phyloP scores from a whole-genome alignment of 2,329 filamentous ascomycete species.

The Curvularia hawaiiensis region DNA sequence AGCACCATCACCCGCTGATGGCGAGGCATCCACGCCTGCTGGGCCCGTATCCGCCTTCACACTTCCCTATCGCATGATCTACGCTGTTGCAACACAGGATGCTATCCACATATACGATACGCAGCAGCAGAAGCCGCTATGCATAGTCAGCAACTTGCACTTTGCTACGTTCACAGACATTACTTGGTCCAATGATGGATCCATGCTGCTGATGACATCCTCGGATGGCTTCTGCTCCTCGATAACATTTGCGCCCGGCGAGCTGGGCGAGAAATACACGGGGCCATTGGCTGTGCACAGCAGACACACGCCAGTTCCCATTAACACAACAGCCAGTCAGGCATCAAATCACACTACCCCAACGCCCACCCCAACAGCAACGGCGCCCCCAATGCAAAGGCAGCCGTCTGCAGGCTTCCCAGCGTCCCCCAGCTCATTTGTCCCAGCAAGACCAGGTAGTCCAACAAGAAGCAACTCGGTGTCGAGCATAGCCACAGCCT shows the following conservation, averaged over 20 bases:
- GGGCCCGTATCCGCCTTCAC: constrained; percentile 71
- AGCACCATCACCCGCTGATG: constrained; percentile 58
- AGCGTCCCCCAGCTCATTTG: constrained; percentile 62
- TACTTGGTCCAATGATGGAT: constrained; percentile 82
- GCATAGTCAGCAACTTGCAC: constrained; percentile 94
- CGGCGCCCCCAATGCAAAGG: constrained; percentile 59
- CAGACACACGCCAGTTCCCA: constrained; percentile 44
- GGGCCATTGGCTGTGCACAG: constrained; percentile 59
- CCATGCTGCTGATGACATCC: constrained; percentile 89
- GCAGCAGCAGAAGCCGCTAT: constrained; percentile 91
- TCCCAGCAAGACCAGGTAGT: constrained; percentile 68
- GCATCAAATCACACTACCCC: constrained; percentile 69
- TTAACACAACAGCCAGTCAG: constrained; percentile 49
- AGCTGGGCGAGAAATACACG: constrained; percentile 82
- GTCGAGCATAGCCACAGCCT: constrained; percentile 76
- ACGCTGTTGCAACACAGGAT: constrained; percentile 96
- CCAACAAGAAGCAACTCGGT: constrained; percentile 85
- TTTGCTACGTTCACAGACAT: constrained; percentile 97
- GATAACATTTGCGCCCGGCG: constrained; percentile 80
- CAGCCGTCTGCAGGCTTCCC: constrained; percentile 60
- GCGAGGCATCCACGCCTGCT: constrained; percentile 53
- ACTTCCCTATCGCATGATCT: constrained; percentile 90
- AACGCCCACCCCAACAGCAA: constrained; percentile 66
- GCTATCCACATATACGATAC: constrained; percentile 95
- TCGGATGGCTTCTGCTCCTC: constrained; percentile 98